Base-by-base conservation (phyloP, 2,329 filamentous ascomycete genomes). In the Blumeriella jaapii region DNA sequence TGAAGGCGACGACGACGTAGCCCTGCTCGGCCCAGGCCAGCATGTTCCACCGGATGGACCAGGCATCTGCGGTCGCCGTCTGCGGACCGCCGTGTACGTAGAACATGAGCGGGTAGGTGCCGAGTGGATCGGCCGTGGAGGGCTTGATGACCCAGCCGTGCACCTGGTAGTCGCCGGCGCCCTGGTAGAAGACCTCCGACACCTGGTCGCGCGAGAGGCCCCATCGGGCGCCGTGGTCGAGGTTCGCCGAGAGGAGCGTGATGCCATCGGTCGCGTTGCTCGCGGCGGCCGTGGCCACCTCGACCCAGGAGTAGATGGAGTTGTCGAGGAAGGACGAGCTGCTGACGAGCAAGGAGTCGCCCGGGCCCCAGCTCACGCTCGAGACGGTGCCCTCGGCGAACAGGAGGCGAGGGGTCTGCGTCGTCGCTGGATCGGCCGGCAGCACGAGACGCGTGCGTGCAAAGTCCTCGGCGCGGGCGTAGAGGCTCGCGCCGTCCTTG, bases 11-110 rank as follows among this genome's bases (percentile, higher is more conserved):
- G 17, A 79, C 81, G 5, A 93, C 69, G 53, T 89, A 93, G 29
- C 84, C 84, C 59, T 89, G 82, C 56, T 91, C 83, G 4, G 84
- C 83, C 52, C 82, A 91, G 9, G 87, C 69, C 43, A 81, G 81
- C 5, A 81, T 78, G 54, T 91, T 91, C 84, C 84, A 93, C 13
- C 84, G 68, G 3, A 77, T 84, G 55, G 70, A 78, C 82, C 84
- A 93, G 17, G 68, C 64, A 51, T 91, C 79, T 19, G 58, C 62
- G 78, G 82, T 89, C 0, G 82, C 73, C 14, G 77, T 73, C 55
- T 91, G 82, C 0, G 84, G 84, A 0, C 84, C 84, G 33, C 84
- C 84, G 50, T 93, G 84, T 42, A 91, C 27, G 31, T 46, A 48
- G 34, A 48, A 46, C 11, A 38, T 36, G 5, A 48, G 33, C 4